These are phyloP conservation scores for Athelia sp. DNA, from an alignment of 1,284 basidiomycete species.

Conservation along the genomic window DNA sequence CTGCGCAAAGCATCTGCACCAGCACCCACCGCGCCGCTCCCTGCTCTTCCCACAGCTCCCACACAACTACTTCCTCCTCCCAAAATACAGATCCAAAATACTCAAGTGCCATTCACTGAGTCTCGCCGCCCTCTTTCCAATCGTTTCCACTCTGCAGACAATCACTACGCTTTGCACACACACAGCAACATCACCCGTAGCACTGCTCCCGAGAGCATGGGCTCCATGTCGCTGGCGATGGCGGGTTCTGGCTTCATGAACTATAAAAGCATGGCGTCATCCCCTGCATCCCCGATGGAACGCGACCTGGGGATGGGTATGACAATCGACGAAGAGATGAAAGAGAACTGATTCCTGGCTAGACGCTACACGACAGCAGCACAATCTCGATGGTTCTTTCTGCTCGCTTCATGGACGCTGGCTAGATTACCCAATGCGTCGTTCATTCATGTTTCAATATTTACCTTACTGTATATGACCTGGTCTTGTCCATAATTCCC, in stretches of 20 bases:
- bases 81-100: conserved; percentile 8
- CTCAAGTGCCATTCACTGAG: conserved; percentile 6
- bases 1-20: conserved; percentile 25
- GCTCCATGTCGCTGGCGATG: too few relatives aligned
- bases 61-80: conserved; percentile 9
- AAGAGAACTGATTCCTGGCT: conserved; percentile 17
- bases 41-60: conserved; percentile 21
- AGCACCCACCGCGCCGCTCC: conserved; percentile 28
- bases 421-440: too few relatives aligned
- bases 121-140: conserved; percentile 19
- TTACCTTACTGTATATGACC: too few relatives aligned
- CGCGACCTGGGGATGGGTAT: conserved; percentile 6
- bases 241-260: conserved; percentile 7
- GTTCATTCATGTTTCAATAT: too few relatives aligned
- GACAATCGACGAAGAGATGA: conserved; percentile 16
- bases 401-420: too few relatives aligned
- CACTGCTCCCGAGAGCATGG: too few relatives aligned
- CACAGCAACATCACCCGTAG: too few relatives aligned
- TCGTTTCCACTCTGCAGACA: conserved; percentile 10
- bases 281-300: conserved; percentile 10
- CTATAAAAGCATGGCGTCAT: conserved; percentile 8
- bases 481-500: too few relatives aligned
- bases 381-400: too few relatives aligned
- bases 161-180: conserved; percentile 1
- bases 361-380: too few relatives aligned